Evolutionary conservation across 2,329 filamentous ascomycete species (phyloP).

Genomic region (Apiospora rasikravindrae): DNA sequence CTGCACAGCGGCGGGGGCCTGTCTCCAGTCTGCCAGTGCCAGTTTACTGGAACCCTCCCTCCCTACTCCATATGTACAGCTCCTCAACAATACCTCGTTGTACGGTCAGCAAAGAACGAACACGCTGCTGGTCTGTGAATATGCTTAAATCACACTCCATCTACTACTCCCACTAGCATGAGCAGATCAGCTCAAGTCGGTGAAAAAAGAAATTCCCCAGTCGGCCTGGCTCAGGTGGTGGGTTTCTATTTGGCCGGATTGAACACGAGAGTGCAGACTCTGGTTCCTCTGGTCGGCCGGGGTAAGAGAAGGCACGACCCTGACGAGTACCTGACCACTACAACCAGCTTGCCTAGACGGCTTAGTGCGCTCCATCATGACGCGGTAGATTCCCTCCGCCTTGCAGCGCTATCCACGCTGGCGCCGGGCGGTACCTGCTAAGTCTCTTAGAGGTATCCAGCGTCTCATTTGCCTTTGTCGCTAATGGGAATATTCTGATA

Average conservation of each 20-base stretch:
- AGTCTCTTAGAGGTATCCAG: background rate
- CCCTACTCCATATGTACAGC: background rate
- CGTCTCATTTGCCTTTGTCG: background rate
- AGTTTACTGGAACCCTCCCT: background rate
- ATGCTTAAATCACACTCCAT: background rate
- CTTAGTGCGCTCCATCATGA: background rate
- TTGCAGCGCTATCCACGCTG: background rate
- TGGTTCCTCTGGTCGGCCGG: background rate
- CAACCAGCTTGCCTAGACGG: background rate
- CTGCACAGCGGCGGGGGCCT: background rate
- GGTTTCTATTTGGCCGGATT: background rate
- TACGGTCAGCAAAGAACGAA: background rate
- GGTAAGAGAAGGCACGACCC: background rate
- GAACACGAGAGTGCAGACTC: background rate
- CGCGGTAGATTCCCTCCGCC: background rate
- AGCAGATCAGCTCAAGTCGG: background rate
- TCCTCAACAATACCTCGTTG: background rate
- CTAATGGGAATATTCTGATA: conserved; percentile 4
- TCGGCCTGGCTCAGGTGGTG: background rate
- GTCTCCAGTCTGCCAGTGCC: conserved; percentile 14
- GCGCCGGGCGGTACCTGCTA: conserved; percentile 2
- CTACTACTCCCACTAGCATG: background rate
- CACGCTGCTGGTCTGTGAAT: background rate
- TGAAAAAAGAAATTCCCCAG: background rate
- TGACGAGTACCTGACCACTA: conserved; percentile 12